phyloP scores from a whole-genome alignment of 2,329 filamentous ascomycete genomes.

The Pseudocercospora fijiensis region DNA sequence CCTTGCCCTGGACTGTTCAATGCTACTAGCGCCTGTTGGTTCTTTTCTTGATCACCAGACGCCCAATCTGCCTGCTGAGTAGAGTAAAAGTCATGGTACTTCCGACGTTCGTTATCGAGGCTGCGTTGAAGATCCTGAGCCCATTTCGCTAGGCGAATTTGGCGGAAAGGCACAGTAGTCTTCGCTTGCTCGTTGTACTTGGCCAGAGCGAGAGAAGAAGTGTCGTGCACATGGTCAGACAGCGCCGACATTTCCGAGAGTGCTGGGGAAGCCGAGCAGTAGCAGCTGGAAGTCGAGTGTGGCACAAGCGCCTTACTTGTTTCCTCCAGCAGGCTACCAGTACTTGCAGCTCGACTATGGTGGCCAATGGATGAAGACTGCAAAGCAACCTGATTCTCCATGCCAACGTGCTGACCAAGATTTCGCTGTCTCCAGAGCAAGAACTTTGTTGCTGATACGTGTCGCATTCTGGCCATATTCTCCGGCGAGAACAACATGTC shows the following conservation, averaged over 20 bases:
- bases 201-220: slow-evolving; percentile 55
- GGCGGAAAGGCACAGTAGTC: slow-evolving; percentile 51
- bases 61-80: slow-evolving; percentile 63
- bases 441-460: slow-evolving; percentile 79
- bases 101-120: slow-evolving; percentile 68
- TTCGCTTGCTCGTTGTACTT: slow-evolving; percentile 49
- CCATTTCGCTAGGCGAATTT: slow-evolving; percentile 77
- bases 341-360: slow-evolving; percentile 28
- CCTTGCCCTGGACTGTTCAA: slow-evolving; percentile 30
- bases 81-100: slow-evolving; percentile 62
- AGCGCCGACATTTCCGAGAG: slow-evolving; percentile 23
- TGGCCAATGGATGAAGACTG: slow-evolving; percentile 27
- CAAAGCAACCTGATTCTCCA: slow-evolving; percentile 30
- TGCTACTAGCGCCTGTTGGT: slow-evolving; percentile 26
- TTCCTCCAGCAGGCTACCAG: slow-evolving; percentile 31
- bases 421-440: slow-evolving; percentile 62
- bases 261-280: slow-evolving; percentile 38
- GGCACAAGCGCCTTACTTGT: slow-evolving; percentile 37
- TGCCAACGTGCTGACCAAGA: slow-evolving; percentile 29
- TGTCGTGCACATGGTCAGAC: slow-evolving; percentile 15
- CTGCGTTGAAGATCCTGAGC: slow-evolving; percentile 76
- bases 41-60: slow-evolving; percentile 48
- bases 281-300: slow-evolving; percentile 34
- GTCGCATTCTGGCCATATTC: slow-evolving; percentile 76
- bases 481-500: slow-evolving; percentile 72